phyloP scores from a whole-genome alignment of 2,329 filamentous ascomycete genomes.

The Alternaria burnsii region DNA sequence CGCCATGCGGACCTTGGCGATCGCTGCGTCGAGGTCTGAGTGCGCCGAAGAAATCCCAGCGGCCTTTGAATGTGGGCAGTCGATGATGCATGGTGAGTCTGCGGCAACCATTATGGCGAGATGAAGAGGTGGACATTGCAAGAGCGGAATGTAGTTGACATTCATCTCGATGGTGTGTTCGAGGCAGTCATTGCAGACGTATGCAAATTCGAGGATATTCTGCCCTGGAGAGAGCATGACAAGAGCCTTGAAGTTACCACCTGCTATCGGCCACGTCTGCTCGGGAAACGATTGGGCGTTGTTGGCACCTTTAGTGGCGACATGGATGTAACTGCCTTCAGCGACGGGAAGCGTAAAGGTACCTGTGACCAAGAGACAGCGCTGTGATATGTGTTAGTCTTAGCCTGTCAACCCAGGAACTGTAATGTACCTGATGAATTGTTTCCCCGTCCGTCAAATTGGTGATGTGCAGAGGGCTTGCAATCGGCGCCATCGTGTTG shows the following conservation, averaged over 20 bases:
- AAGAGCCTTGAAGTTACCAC: slow-evolving; percentile 44
- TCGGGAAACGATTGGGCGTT: slow-evolving; percentile 34
- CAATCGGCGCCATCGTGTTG: slow-evolving; percentile 11
- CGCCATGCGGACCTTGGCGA: slow-evolving; percentile 46
- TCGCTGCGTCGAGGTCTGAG: slow-evolving; percentile 38
- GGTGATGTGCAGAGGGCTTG: slow-evolving; percentile 15
- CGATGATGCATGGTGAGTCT: slow-evolving; percentile 43
- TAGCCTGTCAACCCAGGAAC: too few species aligned
- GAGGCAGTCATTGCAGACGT: slow-evolving; percentile 30
- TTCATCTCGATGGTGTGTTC: slow-evolving; percentile 18
- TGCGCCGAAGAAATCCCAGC: slow-evolving; percentile 37
- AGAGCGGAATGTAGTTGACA: slow-evolving; percentile 41
- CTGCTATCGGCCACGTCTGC: slow-evolving; percentile 46
- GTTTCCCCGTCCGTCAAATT: slow-evolving; percentile 42
- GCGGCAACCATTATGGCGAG: slow-evolving; percentile 45
- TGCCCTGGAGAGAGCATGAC: slow-evolving; percentile 40
- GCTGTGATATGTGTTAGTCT: slow-evolving; percentile 19
- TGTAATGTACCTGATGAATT: slow-evolving; percentile 32
- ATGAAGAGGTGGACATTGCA: slow-evolving; percentile 45
- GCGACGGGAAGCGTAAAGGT: slow-evolving; percentile 22
- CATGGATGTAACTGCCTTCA: slow-evolving; percentile 33
- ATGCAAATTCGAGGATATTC: slow-evolving; percentile 33
- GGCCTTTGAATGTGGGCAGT: slow-evolving; percentile 40
- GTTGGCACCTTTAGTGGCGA: slow-evolving; percentile 27
- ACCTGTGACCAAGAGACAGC: slow-evolving; percentile 44